Percentiles rank a stretch among this genome's conserved stretches.
Conservation (phyloP, 2,329 filamentous ascomycete species). For the Aspergillus pseudotamarii region DNA sequence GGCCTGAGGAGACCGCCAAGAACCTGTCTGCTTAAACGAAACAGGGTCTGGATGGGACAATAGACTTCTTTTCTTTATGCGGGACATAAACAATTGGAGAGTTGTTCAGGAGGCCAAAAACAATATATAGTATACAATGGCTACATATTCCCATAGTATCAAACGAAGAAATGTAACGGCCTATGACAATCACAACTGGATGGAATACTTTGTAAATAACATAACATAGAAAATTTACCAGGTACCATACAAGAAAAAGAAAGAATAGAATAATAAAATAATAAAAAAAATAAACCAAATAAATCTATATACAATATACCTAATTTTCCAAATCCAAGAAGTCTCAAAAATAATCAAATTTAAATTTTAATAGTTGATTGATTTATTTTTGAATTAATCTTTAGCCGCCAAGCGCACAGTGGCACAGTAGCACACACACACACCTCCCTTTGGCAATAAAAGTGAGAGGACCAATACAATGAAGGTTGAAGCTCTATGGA, state of each 20-base stretch:
- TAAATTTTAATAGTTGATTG: neutral
- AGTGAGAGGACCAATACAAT: neutral
- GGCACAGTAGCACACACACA: too few species aligned
- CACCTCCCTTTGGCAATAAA: neutral
- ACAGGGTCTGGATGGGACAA: neutral
- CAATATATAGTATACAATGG: conserved; percentile 7
- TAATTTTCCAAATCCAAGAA: too few species aligned
- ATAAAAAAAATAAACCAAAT: neutral
- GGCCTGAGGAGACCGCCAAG: conserved; percentile 59
- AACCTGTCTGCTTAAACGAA: conserved; percentile 32
- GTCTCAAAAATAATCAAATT: neutral
- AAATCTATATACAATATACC: too few species aligned
- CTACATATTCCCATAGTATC: conserved; percentile 1
- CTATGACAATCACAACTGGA: neutral
- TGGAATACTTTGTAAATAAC: neutral
- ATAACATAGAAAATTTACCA: conserved; percentile 2
- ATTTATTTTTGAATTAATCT: neutral
- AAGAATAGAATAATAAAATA: neutral
- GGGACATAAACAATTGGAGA: conserved; percentile 21
- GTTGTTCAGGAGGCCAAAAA: neutral
- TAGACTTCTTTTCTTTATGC: conserved; percentile 18
- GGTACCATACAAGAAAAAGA: neutral
- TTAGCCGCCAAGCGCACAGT: neutral
- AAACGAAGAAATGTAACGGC: neutral
- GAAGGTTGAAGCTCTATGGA: conserved; percentile 4